Evolutionary conservation across 2,329 filamentous ascomycete species (phyloP).

Genomic region (Cytospora piceicola): DNA sequence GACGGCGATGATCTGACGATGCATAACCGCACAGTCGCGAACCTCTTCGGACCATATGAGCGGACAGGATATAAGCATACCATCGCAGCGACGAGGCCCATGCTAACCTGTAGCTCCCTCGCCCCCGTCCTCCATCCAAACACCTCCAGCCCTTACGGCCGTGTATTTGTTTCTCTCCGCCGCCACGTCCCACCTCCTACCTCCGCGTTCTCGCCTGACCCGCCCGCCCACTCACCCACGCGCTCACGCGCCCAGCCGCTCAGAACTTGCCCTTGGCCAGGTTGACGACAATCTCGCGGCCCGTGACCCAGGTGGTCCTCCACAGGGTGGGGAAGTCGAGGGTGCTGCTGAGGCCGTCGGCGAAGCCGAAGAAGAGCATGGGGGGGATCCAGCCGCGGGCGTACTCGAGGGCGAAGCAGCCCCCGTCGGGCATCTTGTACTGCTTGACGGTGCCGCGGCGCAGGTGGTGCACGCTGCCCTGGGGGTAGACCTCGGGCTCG

Average conservation of each 20-base stretch:
- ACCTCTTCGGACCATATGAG: too few species aligned
- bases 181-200: too few species aligned
- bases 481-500: constrained; percentile 69
- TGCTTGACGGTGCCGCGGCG: constrained; percentile 74
- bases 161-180: too few species aligned
- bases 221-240: neutral
- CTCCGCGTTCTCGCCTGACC: neutral
- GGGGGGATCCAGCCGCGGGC: constrained; percentile 88
- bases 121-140: neutral
- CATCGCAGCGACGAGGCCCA: too few species aligned
- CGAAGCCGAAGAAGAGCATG: constrained; percentile 89
- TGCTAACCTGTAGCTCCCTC: too few species aligned
- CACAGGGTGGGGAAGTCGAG: constrained; percentile 85
- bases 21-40: too few species aligned
- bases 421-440: constrained; percentile 73
- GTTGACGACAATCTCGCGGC: constrained; percentile 75
- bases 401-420: constrained; percentile 82
- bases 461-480: constrained; percentile 74
- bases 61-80: too few species aligned
- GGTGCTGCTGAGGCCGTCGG: constrained; percentile 78
- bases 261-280: constrained; percentile 73
- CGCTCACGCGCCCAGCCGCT: constrained; percentile 24
- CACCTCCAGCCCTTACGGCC: neutral
- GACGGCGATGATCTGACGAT: neutral
- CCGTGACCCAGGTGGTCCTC: constrained; percentile 76